Conservation (phyloP, 345 rosid species). For the Citrus medica region DNA sequence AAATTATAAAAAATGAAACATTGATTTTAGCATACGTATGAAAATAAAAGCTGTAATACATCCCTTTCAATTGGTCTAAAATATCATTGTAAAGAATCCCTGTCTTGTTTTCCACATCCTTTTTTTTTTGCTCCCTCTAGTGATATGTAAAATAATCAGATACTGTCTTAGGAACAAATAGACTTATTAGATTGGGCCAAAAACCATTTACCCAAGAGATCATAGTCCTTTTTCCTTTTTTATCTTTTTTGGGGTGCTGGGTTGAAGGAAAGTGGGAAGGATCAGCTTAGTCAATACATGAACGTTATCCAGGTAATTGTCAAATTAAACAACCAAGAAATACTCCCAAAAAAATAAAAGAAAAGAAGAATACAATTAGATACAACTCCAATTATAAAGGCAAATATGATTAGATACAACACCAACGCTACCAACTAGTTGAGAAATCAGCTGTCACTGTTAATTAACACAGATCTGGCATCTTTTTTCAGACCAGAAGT, state of each 20-base stretch:
- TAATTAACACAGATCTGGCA: neutral
- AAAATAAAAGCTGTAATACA: neutral
- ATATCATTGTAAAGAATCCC: too few relatives aligned
- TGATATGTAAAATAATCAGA: neutral
- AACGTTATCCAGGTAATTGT: neutral
- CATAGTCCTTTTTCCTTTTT: neutral
- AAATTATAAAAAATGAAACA: neutral
- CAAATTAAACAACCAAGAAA: slow-evolving; percentile 1
- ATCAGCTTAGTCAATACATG: neutral
- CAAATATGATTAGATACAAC: neutral
- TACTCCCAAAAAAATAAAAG: neutral
- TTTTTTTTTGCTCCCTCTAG: too few relatives aligned
- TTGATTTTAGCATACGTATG: neutral
- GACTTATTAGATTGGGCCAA: neutral
- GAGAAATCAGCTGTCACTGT: neutral
- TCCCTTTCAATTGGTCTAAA: too few relatives aligned
- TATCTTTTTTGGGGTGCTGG: too few relatives aligned
- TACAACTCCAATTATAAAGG: neutral
- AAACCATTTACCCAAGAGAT: neutral
- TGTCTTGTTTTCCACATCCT: too few relatives aligned
- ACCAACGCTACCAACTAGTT: neutral
- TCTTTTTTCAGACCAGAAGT: neutral
- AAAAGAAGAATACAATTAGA: too few relatives aligned
- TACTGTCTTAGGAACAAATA: neutral
- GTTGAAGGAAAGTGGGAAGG: neutral